Evolutionary conservation across 345 rosid genomes (phyloP).

Genomic region (Bruguiera sexangula): DNA sequence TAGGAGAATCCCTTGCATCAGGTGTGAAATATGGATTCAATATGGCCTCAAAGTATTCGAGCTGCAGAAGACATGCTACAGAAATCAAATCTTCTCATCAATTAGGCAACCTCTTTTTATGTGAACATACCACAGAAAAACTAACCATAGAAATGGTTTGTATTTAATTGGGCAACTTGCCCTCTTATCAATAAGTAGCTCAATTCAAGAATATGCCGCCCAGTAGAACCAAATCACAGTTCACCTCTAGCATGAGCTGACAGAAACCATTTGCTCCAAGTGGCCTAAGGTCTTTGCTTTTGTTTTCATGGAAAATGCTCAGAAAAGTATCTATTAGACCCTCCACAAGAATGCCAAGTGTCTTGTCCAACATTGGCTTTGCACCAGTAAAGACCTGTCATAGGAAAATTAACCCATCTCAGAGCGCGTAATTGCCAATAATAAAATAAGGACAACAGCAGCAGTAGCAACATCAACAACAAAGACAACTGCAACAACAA

Average conservation of each 20-base stretch:
- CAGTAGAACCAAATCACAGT: slow-evolving; percentile 7
- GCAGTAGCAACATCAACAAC: no score
- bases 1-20: slow-evolving; percentile 76
- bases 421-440: background rate
- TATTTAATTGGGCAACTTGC: background rate
- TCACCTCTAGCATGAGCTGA: slow-evolving; percentile 97
- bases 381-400: slow-evolving; percentile 90
- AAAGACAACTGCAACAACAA: no score
- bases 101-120: slow-evolving; percentile 1
- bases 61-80: slow-evolving; percentile 50
- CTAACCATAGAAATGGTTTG: background rate
- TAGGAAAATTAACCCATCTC: background rate
- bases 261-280: slow-evolving; percentile 95
- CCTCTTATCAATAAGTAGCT: background rate
- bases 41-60: slow-evolving; percentile 87
- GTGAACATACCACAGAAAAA: background rate
- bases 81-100: background rate
- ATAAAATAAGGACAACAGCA: background rate
- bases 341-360: slow-evolving; percentile 89
- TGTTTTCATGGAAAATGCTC: slow-evolving; percentile 72
- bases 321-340: slow-evolving; percentile 90
- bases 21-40: slow-evolving; percentile 72
- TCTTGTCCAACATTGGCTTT: slow-evolving; percentile 88
- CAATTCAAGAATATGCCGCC: background rate
- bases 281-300: slow-evolving; percentile 55